phyloP scores from a whole-genome alignment of 441 rosid genomes.

The Brassica hybrid region DNA sequence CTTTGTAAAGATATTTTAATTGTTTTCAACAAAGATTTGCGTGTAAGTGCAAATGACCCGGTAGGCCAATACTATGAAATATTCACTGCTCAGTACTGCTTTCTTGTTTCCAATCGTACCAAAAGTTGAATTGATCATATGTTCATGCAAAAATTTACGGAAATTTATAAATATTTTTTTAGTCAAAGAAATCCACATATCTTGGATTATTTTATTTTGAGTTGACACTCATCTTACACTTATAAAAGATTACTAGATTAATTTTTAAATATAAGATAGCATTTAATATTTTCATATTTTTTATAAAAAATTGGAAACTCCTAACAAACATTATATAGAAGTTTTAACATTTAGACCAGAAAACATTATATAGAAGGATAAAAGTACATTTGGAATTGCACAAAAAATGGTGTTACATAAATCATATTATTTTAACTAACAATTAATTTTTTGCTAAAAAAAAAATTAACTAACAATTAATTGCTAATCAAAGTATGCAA shows the following conservation, averaged over 20 bases:
- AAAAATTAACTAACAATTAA: background rate
- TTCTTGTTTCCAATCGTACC: background rate
- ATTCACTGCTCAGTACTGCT: background rate
- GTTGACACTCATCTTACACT: background rate
- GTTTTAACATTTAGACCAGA: too few species aligned
- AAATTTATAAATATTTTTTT: background rate
- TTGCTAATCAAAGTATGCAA: background rate
- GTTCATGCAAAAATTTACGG: background rate
- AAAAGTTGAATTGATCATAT: slow-evolving; percentile 2
- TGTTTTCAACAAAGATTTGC: background rate
- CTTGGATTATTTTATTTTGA: background rate
- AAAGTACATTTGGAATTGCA: background rate
- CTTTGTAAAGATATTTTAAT: background rate
- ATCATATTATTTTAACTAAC: background rate
- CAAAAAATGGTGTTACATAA: background rate
- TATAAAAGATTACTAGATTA: background rate
- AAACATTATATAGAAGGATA: background rate
- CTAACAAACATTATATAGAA: background rate
- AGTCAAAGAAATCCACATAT: background rate
- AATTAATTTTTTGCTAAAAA: too few species aligned
- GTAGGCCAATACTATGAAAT: background rate
- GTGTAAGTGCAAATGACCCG: background rate
- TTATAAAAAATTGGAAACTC: background rate
- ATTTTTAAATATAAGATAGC: background rate
- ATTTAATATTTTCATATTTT: background rate